Evolutionary conservation across 2,329 filamentous ascomycete species (phyloP), one percentile per base, ranked within the genome.

Genomic region (Fusarium staphyleae): DNA sequence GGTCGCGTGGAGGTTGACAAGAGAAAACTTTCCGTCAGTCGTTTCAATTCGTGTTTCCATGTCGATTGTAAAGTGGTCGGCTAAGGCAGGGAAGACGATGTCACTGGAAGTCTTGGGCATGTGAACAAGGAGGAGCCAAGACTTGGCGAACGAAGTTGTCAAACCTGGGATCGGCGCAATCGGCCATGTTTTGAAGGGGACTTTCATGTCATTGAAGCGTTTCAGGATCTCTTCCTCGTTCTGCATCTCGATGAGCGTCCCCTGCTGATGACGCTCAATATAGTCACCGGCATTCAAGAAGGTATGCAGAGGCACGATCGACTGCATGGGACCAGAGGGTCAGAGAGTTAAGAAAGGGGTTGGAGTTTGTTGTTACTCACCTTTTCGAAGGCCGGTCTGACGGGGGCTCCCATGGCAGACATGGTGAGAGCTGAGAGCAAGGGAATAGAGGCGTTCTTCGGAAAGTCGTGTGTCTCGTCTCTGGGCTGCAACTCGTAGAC

Each of bases 111-210:
- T 33, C 4, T 41, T 55, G 2, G 71, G 70, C 1, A 52, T 45
- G 6, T 50, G 60, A 11, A 74, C 68, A 1, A 74, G 56, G 6
- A 74, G 26, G 3, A 74, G 55, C 72, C 72, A 74, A 0, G 72
- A 66, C 12, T 60, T 69, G 2, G 56, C 42, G 19, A 74, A 74
- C 0, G 71, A 59, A 0, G 65, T 74, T 0, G 58, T 66, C 1
- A 67, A 43, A 0, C 63, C 68, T 0, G 66, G 67, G 2, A 74
- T 67, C 0, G 70, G 69, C 0, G 69, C 67, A n/a, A 74, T 43
- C 0, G 67, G 62, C 72, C 72, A 74, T 1, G 66, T 51, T 6
- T 60, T 48, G 30, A 71, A 69, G 0, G 18, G 24, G 1, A 37
- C 48, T 2, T 52, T 44, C 7, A 49, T 55, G 1, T 70, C 53